Conservation (phyloP, 371 early-diverging fungal species). For the Mortierella sp. region DNA sequence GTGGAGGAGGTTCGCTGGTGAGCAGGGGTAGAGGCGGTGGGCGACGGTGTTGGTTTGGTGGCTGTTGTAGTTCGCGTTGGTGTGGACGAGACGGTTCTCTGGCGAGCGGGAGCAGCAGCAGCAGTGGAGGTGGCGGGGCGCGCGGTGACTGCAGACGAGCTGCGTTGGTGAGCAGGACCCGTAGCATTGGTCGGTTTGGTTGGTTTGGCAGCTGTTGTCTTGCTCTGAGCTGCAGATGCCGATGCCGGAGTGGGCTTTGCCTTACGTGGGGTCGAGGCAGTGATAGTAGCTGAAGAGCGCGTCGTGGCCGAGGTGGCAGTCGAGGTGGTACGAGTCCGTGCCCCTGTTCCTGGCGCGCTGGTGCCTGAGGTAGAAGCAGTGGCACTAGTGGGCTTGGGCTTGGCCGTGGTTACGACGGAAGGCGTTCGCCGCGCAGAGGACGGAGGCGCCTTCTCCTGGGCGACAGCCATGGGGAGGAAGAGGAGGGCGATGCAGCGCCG, state of each 20-base stretch:
- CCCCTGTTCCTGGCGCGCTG: no score
- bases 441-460: not conserved
- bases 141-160: slow-evolving; percentile 1
- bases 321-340: no score
- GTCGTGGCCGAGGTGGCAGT: no score
- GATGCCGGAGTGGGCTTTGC: slow-evolving; percentile 8
- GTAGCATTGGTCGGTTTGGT: not conserved
- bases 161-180: no score
- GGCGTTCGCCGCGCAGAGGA: not conserved
- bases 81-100: slow-evolving; percentile 2
- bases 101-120: slow-evolving; percentile 12
- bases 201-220: slow-evolving; percentile 1
- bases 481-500: not conserved
- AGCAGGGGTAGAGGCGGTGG: slow-evolving; percentile 4
- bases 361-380: no score
- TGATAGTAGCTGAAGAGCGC: no score
- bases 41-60: slow-evolving; percentile 10
- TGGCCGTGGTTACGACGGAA: not conserved
- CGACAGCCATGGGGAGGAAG: not conserved
- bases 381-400: no score
- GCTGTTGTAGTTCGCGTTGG: slow-evolving; percentile 11
- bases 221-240: not conserved
- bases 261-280: slow-evolving; percentile 15
- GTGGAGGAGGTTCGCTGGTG: slow-evolving; percentile 5
- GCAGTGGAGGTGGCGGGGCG: slow-evolving; percentile 20